A percentile compares a stretch with the other conserved stretches of the same genome.
Evolutionary conservation across 371 early-diverging fungal species (phyloP).

Genomic region (Entomophthora muscae): DNA sequence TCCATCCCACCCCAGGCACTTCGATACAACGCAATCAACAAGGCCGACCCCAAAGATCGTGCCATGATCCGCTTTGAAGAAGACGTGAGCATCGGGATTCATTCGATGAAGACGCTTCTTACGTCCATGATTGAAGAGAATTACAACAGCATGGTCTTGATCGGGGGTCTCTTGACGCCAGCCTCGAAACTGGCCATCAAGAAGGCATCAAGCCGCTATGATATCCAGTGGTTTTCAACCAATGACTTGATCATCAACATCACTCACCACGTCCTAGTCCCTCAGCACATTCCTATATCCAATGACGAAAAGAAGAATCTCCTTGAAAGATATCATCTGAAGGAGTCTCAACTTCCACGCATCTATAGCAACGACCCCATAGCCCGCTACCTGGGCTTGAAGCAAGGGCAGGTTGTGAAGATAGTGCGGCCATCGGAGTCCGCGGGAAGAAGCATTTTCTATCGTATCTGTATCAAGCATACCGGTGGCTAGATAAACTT

Average conservation of each 20-base stretch:
- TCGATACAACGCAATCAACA: not conserved
- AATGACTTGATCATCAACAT: constrained; percentile 95
- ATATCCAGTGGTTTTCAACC: not conserved
- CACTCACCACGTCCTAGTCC: constrained; percentile 93
- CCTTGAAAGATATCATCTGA: constrained; percentile 82
- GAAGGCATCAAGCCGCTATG: not conserved
- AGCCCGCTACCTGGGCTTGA: constrained; percentile 93
- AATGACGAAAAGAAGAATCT: constrained; percentile 84
- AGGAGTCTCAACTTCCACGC: constrained; percentile 90
- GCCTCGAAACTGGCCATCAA: not conserved
- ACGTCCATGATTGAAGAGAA: not conserved
- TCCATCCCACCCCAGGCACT: not conserved
- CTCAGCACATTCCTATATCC: constrained; percentile 81
- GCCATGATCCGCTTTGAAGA: not conserved
- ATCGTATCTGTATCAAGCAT: constrained; percentile 54
- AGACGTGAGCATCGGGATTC: not conserved
- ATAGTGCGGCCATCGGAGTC: constrained; percentile 94
- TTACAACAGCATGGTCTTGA: not conserved
- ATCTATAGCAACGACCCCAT: constrained; percentile 88
- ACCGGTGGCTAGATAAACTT: no score
- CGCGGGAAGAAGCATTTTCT: constrained; percentile 89
- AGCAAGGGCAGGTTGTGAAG: constrained; percentile 84
- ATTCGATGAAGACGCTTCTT: not conserved
- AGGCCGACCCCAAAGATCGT: not conserved
- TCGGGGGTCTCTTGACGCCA: not conserved